Evolutionary conservation across 2,329 filamentous ascomycete genomes (phyloP).

Genomic region (Aotearoamyces nothofagi): DNA sequence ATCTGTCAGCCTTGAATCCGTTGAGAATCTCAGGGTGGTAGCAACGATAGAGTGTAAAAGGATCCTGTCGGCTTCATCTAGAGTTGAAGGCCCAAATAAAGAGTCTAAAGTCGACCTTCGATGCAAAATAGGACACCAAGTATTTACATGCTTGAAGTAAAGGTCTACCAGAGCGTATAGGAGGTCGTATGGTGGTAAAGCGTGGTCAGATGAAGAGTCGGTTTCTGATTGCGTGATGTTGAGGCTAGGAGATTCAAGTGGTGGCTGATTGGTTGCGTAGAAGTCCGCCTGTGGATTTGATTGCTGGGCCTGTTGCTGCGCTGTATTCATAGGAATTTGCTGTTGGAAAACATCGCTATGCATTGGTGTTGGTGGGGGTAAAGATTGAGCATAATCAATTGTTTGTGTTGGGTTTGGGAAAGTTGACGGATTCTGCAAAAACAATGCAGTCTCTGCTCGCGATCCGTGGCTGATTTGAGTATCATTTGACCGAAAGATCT

Average conservation of each 20-base stretch:
- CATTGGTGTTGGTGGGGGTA: conserved; percentile 29
- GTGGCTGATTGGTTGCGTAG: conserved; percentile 17
- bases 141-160: conserved; percentile 69
- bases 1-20: conserved; percentile 57
- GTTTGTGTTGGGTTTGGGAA: conserved; percentile 30
- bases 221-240: conserved; percentile 31
- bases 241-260: conserved; percentile 42
- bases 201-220: conserved; percentile 39
- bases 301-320: conserved; percentile 17
- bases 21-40: conserved; percentile 73
- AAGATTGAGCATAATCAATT: conserved; percentile 29
- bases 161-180: conserved; percentile 59
- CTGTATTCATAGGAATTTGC: conserved; percentile 25
- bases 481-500: conserved; percentile 34
- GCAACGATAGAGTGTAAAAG: conserved; percentile 80
- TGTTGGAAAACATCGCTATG: conserved; percentile 31
- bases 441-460: conserved; percentile 43
- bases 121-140: conserved; percentile 84
- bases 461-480: conserved; percentile 29
- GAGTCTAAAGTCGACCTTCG: conserved; percentile 67
- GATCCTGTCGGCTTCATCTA: conserved; percentile 71
- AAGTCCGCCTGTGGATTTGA: conserved; percentile 15
- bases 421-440: conserved; percentile 41
- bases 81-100: conserved; percentile 60
- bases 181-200: conserved; percentile 61